Percentiles rank a stretch among this genome's conserved stretches.
phyloP scores from a whole-genome alignment of 1,284 basidiomycete genomes.

The Sphagnurus paluster region DNA sequence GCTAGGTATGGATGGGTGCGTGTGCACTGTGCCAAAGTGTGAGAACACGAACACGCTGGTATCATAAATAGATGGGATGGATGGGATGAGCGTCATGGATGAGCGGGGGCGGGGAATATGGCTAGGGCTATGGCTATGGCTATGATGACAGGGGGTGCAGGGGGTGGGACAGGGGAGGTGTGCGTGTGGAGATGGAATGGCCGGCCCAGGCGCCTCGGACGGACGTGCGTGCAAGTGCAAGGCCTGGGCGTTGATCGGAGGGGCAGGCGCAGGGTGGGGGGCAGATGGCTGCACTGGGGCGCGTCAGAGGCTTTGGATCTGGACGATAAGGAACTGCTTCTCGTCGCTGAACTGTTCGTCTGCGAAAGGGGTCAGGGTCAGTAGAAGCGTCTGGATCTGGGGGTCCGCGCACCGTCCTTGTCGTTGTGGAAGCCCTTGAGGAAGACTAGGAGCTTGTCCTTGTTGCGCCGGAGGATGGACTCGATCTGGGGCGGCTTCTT shows the following conservation, averaged over 20 bases:
- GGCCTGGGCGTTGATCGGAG: too few relatives aligned
- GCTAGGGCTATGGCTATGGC: neutral
- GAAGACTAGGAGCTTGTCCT: conserved; percentile 90
- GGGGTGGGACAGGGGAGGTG: neutral
- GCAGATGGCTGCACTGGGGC: too few relatives aligned
- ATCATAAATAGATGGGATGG: neutral
- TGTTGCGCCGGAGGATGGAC: conserved; percentile 87
- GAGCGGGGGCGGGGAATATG: neutral
- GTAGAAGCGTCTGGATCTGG: neutral
- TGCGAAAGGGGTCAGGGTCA: conserved; percentile 26
- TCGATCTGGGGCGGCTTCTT: conserved; percentile 98
- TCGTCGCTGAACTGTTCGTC: conserved; percentile 98
- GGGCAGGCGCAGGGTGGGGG: too few relatives aligned
- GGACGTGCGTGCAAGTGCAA: neutral
- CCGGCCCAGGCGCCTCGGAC: too few relatives aligned
- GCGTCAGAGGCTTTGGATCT: conserved; percentile 81
- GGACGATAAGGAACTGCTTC: conserved; percentile 93
- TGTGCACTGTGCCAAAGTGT: too few relatives aligned
- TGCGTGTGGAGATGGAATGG: neutral
- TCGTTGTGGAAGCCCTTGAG: conserved; percentile 96
- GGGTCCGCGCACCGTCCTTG: conserved; percentile 75
- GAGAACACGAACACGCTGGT: too few relatives aligned
- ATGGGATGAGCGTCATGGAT: neutral
- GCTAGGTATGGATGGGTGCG: too few relatives aligned
- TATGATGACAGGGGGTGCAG: neutral